Conservation (phyloP, 2,329 filamentous ascomycete species). For the Epicoccum sorghinum region DNA sequence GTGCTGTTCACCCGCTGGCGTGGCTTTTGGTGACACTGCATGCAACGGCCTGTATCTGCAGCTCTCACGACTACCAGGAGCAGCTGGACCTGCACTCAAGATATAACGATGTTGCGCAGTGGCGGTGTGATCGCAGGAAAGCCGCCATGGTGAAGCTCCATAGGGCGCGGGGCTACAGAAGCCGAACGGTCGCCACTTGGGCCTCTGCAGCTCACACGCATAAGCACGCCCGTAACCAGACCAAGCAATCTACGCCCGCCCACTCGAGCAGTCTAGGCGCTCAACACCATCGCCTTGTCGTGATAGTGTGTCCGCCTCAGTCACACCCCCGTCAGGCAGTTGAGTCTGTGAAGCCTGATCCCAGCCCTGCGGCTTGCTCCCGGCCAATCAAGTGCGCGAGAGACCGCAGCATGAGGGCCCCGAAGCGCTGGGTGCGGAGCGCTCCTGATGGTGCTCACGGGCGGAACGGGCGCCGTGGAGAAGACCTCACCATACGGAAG, state of each 20-base stretch:
- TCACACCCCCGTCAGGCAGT: conserved; percentile 35
- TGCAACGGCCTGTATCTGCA: conserved; percentile 4
- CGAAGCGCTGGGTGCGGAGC: conserved; percentile 21
- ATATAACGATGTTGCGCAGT: conserved; percentile 9
- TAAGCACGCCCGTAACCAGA: conserved; percentile 11
- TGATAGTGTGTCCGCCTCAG: conserved; percentile 5
- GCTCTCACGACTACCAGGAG: background rate
- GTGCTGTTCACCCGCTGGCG: conserved; percentile 17
- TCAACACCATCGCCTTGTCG: conserved; percentile 9
- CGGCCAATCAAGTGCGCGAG: conserved; percentile 21
- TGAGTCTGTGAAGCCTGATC: conserved; percentile 29
- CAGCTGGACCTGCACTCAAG: background rate
- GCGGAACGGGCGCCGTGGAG: background rate
- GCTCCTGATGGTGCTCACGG: background rate
- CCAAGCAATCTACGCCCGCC: conserved; percentile 4
- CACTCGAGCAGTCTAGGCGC: conserved; percentile 12
- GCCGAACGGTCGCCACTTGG: conserved; percentile 1
- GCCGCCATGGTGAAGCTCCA: conserved; percentile 8
- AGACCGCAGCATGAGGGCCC: conserved; percentile 15
- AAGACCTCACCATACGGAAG: background rate
- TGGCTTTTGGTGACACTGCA: conserved; percentile 20
- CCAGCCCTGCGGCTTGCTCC: conserved; percentile 28
- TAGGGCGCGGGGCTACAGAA: conserved; percentile 6
- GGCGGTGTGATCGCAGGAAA: conserved; percentile 7
- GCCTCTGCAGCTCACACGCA: conserved; percentile 17